These are phyloP conservation scores for Penicillium sp. DNA, from an alignment of 2,329 filamentous ascomycete species.

Conservation along the genomic window DNA sequence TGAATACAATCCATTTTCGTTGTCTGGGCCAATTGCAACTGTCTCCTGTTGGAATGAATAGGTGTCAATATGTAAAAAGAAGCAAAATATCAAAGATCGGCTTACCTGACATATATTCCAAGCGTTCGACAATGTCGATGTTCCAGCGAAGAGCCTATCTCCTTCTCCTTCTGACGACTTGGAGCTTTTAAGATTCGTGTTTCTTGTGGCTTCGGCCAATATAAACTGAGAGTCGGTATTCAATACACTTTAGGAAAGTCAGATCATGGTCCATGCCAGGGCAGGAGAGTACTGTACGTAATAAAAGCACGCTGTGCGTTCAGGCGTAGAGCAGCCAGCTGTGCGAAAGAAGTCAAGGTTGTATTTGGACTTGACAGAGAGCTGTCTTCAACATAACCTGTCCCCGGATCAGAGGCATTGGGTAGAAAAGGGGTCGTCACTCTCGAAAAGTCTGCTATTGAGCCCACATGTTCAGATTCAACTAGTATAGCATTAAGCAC, in stretches of 20 bases:
- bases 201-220: conserved; percentile 16
- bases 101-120: conserved; percentile 16
- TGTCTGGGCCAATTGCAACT: neutral
- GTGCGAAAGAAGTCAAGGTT: conserved; percentile 18
- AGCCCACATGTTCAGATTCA: neutral
- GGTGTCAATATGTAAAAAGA: neutral
- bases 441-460: neutral
- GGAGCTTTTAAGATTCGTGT: conserved; percentile 3
- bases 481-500: conserved; percentile 4
- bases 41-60: conserved; percentile 2
- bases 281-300: conserved; percentile 6
- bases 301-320: conserved; percentile 15
- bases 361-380: conserved; percentile 8
- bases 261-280: neutral
- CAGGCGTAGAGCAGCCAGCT: conserved; percentile 14
- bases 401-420: neutral
- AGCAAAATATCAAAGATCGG: neutral
- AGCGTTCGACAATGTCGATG: conserved; percentile 2
- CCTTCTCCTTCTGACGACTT: neutral
- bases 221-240: conserved; percentile 16
- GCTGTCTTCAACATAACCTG: neutral
- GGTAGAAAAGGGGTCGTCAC: neutral
- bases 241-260: conserved; percentile 7
- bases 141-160: neutral
- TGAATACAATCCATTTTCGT: neutral